A percentile compares a stretch with the other conserved stretches of the same genome.
Conservation (phyloP, 2,329 filamentous ascomycete species). For the Diaporthe helianthi region DNA sequence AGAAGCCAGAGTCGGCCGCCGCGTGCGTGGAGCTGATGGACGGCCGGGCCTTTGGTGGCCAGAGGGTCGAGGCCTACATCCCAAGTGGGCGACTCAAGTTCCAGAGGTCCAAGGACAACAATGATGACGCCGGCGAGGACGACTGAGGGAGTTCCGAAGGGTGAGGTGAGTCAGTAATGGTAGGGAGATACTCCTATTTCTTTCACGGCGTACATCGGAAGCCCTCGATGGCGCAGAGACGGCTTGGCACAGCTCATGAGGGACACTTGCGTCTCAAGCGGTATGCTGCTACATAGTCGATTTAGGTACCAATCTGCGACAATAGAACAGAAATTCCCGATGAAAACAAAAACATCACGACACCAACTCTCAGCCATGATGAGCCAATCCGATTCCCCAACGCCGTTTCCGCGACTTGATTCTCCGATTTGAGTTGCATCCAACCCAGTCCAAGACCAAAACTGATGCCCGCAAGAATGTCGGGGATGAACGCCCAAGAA, state of each 20-base stretch:
- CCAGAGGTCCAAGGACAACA: constrained; percentile 68
- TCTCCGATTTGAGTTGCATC: neutral
- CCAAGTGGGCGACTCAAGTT: constrained; percentile 76
- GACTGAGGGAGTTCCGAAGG: constrained; percentile 6
- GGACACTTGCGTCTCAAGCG: neutral
- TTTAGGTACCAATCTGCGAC: constrained; percentile 34
- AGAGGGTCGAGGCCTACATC: constrained; percentile 74
- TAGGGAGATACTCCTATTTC: constrained; percentile 4
- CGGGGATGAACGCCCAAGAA: neutral
- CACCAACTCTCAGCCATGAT: constrained; percentile 19
- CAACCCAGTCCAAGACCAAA: neutral
- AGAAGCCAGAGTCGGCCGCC: constrained; percentile 71
- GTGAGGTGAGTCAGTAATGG: constrained; percentile 29
- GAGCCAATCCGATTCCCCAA: neutral
- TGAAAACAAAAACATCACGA: constrained; percentile 13
- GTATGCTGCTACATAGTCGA: constrained; percentile 25
- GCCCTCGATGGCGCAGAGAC: neutral
- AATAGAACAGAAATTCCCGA: neutral
- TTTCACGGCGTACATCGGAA: neutral
- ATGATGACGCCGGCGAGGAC: constrained; percentile 54
- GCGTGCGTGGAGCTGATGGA: constrained; percentile 79
- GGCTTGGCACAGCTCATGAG: constrained; percentile 2
- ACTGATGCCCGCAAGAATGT: neutral
- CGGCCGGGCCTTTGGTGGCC: constrained; percentile 79
- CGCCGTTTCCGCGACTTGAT: neutral